Evolutionary conservation across 441 rosid species (phyloP).

Genomic region (Adansonia rubrostipa): DNA sequence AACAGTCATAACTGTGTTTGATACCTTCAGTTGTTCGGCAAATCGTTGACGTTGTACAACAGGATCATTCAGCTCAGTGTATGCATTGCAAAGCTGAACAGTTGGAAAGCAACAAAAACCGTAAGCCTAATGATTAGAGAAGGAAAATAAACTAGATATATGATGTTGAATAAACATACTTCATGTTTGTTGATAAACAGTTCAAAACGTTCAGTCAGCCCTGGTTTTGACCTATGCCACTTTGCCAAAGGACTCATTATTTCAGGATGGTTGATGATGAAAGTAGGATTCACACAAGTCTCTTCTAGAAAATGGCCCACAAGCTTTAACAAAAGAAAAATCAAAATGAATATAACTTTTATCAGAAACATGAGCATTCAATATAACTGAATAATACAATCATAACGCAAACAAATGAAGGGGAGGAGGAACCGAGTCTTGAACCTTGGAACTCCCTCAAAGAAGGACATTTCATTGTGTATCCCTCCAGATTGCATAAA

Average conservation of each 20-base stretch:
- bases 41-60: slow-evolving; percentile 83
- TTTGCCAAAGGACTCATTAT: slow-evolving; percentile 95
- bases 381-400: neutral
- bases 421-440: neutral
- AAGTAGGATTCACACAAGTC: slow-evolving; percentile 81
- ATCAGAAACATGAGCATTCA: neutral
- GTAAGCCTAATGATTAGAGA: neutral
- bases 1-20: neutral
- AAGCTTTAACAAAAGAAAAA: slow-evolving; percentile 50
- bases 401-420: neutral
- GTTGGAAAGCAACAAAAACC: slow-evolving; percentile 6
- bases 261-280: slow-evolving; percentile 89
- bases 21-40: slow-evolving; percentile 87
- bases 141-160: neutral
- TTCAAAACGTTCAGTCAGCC: slow-evolving; percentile 83
- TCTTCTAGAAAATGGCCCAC: slow-evolving; percentile 90
- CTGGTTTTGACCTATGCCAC: slow-evolving; percentile 75
- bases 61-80: slow-evolving; percentile 90
- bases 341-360: neutral
- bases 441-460: neutral
- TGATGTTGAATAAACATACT: slow-evolving; percentile 40
- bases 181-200: slow-evolving; percentile 84
- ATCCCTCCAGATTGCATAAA: neutral
- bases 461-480: neutral
- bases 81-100: slow-evolving; percentile 79